A percentile compares a stretch with the other conserved stretches of the same genome.
Evolutionary conservation across 371 early-diverging fungal genomes (phyloP).

Genomic region (Blakeslea trispora): DNA sequence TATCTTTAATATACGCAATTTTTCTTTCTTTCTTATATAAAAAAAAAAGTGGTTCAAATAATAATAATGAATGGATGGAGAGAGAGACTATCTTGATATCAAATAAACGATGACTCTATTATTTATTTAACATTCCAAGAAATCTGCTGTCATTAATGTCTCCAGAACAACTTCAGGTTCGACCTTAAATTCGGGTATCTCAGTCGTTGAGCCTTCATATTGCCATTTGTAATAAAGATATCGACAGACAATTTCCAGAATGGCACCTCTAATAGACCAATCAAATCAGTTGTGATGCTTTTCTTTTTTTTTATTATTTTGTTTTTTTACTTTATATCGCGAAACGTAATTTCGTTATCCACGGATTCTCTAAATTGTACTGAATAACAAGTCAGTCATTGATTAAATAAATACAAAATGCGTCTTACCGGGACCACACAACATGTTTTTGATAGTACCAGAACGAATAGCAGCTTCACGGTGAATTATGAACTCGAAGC

Average conservation of each 20-base stretch:
- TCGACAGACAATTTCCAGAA: constrained; percentile 91
- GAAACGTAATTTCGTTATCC: constrained; percentile 83
- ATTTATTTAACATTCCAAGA: constrained; percentile 74
- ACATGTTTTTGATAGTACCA: constrained; percentile 92
- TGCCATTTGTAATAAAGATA: constrained; percentile 86
- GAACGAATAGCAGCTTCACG: constrained; percentile 88
- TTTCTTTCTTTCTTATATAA: background rate
- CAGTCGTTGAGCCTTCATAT: constrained; percentile 64
- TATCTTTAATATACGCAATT: background rate
- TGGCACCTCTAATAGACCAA: constrained; percentile 73
- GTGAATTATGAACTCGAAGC: constrained; percentile 88
- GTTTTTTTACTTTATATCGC: constrained; percentile 82
- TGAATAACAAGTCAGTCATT: constrained; percentile 20
- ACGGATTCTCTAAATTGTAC: constrained; percentile 91
- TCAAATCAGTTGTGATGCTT: background rate
- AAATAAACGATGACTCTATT: no score
- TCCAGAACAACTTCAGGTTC: constrained; percentile 90
- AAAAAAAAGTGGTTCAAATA: no score
- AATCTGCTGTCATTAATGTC: constrained; percentile 95
- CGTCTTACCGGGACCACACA: constrained; percentile 73
- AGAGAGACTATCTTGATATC: no score
- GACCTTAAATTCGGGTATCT: constrained; percentile 89
- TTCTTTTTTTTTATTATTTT: constrained; percentile 20
- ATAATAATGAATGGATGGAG: no score
- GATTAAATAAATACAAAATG: background rate